phyloP scores from a whole-genome alignment of 2,329 filamentous ascomycete genomes.

The Alternaria postmessia region DNA sequence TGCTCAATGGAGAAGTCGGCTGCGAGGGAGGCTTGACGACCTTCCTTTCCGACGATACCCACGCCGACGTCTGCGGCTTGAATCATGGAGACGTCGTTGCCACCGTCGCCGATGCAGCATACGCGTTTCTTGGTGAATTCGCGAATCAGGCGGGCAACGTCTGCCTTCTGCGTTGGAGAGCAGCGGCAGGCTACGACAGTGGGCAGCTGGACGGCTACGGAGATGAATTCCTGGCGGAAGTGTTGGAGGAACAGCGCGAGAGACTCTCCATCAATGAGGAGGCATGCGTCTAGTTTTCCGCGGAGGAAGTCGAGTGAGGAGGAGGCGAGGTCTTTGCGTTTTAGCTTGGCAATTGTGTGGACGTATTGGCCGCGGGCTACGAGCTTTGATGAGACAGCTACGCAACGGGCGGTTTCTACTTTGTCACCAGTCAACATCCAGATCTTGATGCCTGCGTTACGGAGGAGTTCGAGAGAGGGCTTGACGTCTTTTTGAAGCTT shows the following conservation, averaged over 20 bases:
- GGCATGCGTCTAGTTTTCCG: slow-evolving; percentile 83
- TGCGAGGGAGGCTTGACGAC: slow-evolving; percentile 89
- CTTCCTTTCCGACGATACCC: slow-evolving; percentile 97
- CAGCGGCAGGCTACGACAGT: slow-evolving; percentile 96
- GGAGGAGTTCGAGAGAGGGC: slow-evolving; percentile 88
- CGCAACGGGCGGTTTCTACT: slow-evolving; percentile 95
- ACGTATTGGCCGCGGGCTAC: slow-evolving; percentile 95
- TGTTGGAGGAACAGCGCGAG: slow-evolving; percentile 82
- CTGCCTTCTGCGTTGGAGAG: slow-evolving; percentile 95
- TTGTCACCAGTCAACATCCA: slow-evolving; percentile 99
- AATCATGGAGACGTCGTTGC: slow-evolving; percentile 99
- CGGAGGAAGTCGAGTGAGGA: slow-evolving; percentile 89
- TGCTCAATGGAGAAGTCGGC: slow-evolving; percentile 97
- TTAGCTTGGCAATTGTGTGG: slow-evolving; percentile 87
- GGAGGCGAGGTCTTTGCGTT: slow-evolving; percentile 82
- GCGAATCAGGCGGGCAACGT: slow-evolving; percentile 89
- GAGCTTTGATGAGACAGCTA: slow-evolving; percentile 92
- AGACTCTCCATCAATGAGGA: slow-evolving; percentile 95
- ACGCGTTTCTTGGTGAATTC: slow-evolving; percentile 92
- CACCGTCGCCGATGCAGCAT: slow-evolving; percentile 96
- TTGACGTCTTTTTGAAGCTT: slow-evolving; percentile 96
- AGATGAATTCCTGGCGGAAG: slow-evolving; percentile 85
- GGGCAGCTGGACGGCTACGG: slow-evolving; percentile 84
- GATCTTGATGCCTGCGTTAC: slow-evolving; percentile 98
- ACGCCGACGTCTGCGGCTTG: slow-evolving; percentile 98